Evolutionary conservation across 176 grass and related monocot genomes (phyloP), one percentile per base, ranked within the genome.

Genomic region (Pontederia paniculata): DNA sequence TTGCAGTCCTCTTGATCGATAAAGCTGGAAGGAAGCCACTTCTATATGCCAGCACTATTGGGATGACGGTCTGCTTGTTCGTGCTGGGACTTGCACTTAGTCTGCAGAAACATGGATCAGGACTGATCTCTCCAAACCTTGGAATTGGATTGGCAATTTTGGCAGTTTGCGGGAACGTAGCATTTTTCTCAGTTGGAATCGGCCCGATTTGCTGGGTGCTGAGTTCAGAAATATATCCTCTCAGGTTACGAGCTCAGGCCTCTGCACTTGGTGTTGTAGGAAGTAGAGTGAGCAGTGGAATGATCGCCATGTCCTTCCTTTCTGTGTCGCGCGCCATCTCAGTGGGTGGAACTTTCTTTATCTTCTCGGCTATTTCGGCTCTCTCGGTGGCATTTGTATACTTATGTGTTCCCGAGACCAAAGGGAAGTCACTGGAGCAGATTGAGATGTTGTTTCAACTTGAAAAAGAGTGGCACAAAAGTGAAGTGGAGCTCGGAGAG

Each of bases 171-270:
- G 88, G 83, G 17, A 77, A 75, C 66, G 83, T 94, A 17, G 83
- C 83, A 0, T 87, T 87, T 62, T 94, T 94, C 67, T 94, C 88
- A 5, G 69, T 94, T 9, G 88, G 88, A 37, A 79, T 94, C 0
- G 88, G 88, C 6, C 88, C 88, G 11, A 63, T 94, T 69, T 72
- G 67, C 59, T 75, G 71, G 88, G 83, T 94, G 55, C 46, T 87
- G 48, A 81, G 75, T 70, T 94, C 88, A 2, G 88, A 94, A 61
- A 83, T 94, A 21, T 87, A 66, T 66, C 88, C 88, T 10, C 41
- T 87, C 48, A 63, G 83, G 55, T 74, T 94, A 43, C 74, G 88
- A 50, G 77, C 88, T 45, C 88, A 88, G 67, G 88, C 83, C 15
- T 84, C 78, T 53, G 88, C 67, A 0, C 31, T 81, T 12, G 88